These are phyloP conservation scores for Botrytis cinerea DNA, from an alignment of 2,329 filamentous ascomycete species.

Conservation along the genomic window DNA sequence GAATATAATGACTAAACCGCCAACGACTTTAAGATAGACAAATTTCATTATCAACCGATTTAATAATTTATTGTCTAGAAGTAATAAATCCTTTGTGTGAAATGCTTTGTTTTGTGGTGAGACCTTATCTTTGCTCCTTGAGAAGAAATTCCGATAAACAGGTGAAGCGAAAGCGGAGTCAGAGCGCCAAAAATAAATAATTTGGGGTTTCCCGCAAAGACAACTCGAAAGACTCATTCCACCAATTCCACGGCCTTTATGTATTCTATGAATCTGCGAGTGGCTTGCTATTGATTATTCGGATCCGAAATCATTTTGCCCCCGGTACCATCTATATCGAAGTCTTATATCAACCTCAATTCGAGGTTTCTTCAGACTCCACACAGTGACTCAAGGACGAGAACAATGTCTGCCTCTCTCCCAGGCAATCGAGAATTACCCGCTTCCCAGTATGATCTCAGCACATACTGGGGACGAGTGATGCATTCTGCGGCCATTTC, in stretches of 20 bases:
- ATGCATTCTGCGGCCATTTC: constrained; percentile 85
- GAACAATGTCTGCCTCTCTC: constrained; percentile 63
- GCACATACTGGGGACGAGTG: constrained; percentile 93
- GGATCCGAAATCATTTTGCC: constrained; percentile 16
- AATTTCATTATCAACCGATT: not conserved
- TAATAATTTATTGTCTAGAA: not conserved
- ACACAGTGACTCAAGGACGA: not conserved
- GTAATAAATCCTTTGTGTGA: not conserved
- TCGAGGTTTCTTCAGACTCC: not conserved
- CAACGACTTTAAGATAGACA: not conserved
- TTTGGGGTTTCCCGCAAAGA: not conserved
- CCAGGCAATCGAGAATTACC: constrained; percentile 78
- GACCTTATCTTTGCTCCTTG: constrained; percentile 3
- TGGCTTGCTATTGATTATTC: constrained; percentile 2
- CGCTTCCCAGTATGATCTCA: constrained; percentile 87
- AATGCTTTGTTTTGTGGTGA: not conserved
- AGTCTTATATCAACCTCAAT: constrained; percentile 13
- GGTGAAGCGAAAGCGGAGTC: constrained; percentile 20
- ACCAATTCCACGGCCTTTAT: constrained; percentile 1
- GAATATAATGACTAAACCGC: not conserved
- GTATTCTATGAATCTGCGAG: not conserved
- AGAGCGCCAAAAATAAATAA: constrained; percentile 18
- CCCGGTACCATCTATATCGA: not conserved
- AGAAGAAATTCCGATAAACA: constrained; percentile 6
- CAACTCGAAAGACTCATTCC: not conserved